Conservation (phyloP, 2,329 filamentous ascomycete species). For the Diaporthe ampelina region DNA sequence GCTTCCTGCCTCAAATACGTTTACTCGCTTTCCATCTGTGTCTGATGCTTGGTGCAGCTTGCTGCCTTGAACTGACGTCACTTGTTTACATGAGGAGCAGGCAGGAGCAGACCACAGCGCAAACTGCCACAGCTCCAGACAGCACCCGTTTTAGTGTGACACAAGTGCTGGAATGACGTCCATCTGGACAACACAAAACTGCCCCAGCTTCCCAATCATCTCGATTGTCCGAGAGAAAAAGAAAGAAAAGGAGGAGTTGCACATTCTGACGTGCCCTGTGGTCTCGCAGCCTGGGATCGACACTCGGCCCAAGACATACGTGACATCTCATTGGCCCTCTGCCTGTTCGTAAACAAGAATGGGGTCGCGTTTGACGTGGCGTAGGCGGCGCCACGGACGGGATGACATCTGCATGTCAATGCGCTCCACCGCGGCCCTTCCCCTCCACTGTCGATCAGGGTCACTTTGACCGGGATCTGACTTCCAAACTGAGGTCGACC, state of each 20-base stretch:
- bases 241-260: background rate
- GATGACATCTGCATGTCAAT: conserved; percentile 34
- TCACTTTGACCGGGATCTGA: background rate
- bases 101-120: background rate
- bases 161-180: conserved; percentile 3
- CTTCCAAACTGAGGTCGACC: too few relatives aligned
- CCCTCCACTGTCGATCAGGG: background rate
- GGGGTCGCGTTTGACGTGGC: conserved; percentile 25
- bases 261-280: conserved; percentile 18
- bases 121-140: conserved; percentile 9
- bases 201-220: background rate
- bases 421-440: background rate
- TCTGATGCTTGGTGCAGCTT: background rate
- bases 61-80: conserved; percentile 34
- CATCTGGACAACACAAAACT: background rate
- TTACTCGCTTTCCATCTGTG: background rate
- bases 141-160: conserved; percentile 13
- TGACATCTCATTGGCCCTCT: background rate
- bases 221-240: background rate
- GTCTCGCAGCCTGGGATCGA: conserved; percentile 11
- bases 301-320: background rate
- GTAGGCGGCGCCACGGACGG: background rate
- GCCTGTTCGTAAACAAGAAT: conserved; percentile 29
- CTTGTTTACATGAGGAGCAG: conserved; percentile 4
- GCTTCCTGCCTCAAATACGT: background rate